Conservation (phyloP, 352 stramenopile species). For the Phytopythium helicoides region DNA sequence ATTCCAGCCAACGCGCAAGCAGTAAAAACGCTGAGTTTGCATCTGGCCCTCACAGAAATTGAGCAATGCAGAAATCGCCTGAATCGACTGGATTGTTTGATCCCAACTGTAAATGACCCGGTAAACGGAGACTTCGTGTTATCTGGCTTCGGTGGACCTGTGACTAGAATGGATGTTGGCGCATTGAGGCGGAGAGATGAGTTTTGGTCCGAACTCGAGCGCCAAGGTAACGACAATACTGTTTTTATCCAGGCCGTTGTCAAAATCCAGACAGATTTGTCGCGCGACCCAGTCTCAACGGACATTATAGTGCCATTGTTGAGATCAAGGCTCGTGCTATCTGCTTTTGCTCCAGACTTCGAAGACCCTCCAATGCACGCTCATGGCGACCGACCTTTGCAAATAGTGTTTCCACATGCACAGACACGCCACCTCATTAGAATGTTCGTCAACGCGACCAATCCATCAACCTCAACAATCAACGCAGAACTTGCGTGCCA, state of each 20-base stretch:
- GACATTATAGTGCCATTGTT: not conserved
- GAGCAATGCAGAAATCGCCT: conserved; percentile 17
- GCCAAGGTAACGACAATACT: not conserved
- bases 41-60: conserved; percentile 32
- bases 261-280: conserved; percentile 32
- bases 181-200: conserved; percentile 31
- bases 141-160: conserved; percentile 33
- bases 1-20: conserved; percentile 2
- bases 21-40: conserved; percentile 5
- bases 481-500: conserved; percentile 47
- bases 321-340: not conserved
- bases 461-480: conserved; percentile 47
- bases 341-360: not conserved
- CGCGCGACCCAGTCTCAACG: conserved; percentile 19
- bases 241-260: conserved; percentile 9
- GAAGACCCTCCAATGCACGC: not conserved
- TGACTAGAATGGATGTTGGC: conserved; percentile 25
- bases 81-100: conserved; percentile 39
- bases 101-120: conserved; percentile 10
- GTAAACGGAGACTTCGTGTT: conserved; percentile 6
- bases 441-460: conserved; percentile 32
- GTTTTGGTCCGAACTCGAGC: conserved; percentile 20
- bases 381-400: not conserved
- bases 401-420: conserved; percentile 32
- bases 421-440: conserved; percentile 26